These are phyloP conservation scores for Claviceps lovelessii DNA, from an alignment of 2,329 filamentous ascomycete genomes.

Conservation along the genomic window DNA sequence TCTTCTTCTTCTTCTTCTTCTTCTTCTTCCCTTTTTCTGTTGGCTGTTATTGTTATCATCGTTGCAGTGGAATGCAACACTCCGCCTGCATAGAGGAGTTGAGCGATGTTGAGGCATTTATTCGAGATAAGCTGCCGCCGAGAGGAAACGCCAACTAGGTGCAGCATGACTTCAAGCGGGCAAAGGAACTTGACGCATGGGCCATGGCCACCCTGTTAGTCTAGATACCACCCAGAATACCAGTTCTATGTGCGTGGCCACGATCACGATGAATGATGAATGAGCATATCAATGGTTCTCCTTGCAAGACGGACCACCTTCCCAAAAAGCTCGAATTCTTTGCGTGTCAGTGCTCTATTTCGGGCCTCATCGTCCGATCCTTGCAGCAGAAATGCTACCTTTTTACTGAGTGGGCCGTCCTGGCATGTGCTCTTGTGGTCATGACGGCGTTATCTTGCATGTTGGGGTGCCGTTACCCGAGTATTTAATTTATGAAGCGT, in stretches of 20 bases:
- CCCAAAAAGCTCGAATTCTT: too few species aligned
- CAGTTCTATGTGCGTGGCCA: neutral
- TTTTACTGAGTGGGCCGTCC: neutral
- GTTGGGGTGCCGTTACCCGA: neutral
- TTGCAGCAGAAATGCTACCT: neutral
- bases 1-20: too few species aligned
- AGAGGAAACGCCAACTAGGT: slow-evolving; percentile 5
- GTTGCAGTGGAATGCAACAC: slow-evolving; percentile 52
- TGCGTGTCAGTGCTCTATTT: neutral
- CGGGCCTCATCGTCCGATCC: neutral
- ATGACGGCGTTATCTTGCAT: neutral
- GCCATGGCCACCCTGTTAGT: too few species aligned
- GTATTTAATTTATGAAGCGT: too few species aligned
- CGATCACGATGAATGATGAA: neutral
- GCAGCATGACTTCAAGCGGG: neutral
- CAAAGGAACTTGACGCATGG: too few species aligned
- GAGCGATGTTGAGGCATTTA: slow-evolving; percentile 57
- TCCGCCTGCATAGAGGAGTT: slow-evolving; percentile 66
- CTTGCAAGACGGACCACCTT: neutral
- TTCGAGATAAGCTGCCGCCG: slow-evolving; percentile 32
- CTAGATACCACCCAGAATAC: neutral
- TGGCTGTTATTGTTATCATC: too few species aligned
- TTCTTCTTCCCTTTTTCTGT: too few species aligned
- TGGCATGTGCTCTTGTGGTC: neutral
- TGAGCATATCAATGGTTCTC: neutral